Base-by-base conservation (phyloP, 139 green algal species). In the Chloropicon primus region DNA sequence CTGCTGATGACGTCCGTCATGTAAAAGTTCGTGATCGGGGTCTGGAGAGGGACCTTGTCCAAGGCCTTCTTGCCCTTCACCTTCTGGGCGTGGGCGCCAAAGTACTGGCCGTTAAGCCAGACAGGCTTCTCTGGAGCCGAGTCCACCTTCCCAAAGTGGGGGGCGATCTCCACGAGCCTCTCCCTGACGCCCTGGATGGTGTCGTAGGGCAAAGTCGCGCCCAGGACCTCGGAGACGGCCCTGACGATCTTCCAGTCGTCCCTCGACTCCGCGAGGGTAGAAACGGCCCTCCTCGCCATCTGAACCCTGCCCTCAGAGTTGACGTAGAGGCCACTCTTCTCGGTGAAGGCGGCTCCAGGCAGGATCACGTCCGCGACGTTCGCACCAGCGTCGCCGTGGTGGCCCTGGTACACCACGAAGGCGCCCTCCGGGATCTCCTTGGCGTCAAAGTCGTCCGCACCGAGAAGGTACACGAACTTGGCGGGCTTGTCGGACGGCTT, bases 341-440 rank as follows among this genome's bases (percentile, higher is more conserved):
- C 41, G 10, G 41, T 62, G 86, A 95, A 97, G 23, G 93, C 86
- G 23, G 86, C 78, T 53, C 90, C 94, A 1, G 95, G 95, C 73
- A 99, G 90, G 26, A 99, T 80, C 0, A 99, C 89, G 80, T 99
- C 81, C 5, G 95, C 95, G 1, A 92, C 82, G 0, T 87, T 79
- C 1, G 95, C 95, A 17, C 95, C 95, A 22, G 81, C 80, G 86
- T 99, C 95, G 1, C 94, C 94, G 75, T 99, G 95, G 82, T 96
- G 91, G 22, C 94, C 94, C 84, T 95, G 89, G 88, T 98, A 98
- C 17, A 99, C 82, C 22, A 99, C 96, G 85, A 98, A 98, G 0
- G 93, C 93, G 72, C 85, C 88, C 21, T 78, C 76, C 0, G 94
- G 93, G 72, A 98, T 90, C 23, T 93, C 89, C 0, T 78, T 84